Evolutionary conservation across 306 rosid species (phyloP).

Genomic region (Clitoria ternatea): DNA sequence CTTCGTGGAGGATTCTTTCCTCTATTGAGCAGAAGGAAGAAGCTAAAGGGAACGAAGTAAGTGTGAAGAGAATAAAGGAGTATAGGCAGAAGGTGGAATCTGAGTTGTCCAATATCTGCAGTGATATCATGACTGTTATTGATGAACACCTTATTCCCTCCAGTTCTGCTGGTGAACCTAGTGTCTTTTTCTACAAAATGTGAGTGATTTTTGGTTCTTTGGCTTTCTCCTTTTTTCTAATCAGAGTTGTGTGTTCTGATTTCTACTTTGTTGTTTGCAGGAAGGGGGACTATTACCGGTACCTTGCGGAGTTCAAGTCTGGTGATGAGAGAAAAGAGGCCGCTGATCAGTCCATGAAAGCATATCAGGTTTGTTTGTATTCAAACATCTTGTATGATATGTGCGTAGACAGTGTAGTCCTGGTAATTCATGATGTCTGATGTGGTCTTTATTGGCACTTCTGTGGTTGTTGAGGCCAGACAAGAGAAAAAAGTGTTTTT

Average conservation of each 20-base stretch:
- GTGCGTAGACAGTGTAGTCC: no score
- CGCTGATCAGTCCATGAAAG: conserved; percentile 59
- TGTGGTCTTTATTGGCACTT: background rate
- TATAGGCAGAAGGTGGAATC: conserved; percentile 51
- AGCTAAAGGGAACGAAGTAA: conserved; percentile 42
- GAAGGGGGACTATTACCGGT: conserved; percentile 63
- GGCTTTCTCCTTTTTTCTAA: background rate
- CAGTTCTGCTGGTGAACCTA: conserved; percentile 35
- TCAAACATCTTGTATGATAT: background rate
- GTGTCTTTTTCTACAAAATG: conserved; percentile 58
- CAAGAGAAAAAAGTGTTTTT: background rate
- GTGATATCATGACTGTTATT: conserved; percentile 49
- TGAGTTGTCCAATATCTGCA: conserved; percentile 45
- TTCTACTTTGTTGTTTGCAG: conserved; percentile 25
- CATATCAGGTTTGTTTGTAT: conserved; percentile 43
- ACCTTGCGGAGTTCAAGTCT: conserved; percentile 44
- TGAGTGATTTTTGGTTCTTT: background rate
- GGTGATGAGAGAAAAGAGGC: conserved; percentile 53
- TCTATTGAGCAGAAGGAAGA: conserved; percentile 62
- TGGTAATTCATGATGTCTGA: background rate
- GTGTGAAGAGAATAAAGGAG: conserved; percentile 46
- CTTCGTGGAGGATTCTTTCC: conserved; percentile 62
- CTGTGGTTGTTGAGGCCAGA: background rate
- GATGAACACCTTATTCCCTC: conserved; percentile 56
- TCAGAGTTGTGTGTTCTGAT: background rate